phyloP scores from a whole-genome alignment of 129 eudicot genomes.

The Tagetes erecta region DNA sequence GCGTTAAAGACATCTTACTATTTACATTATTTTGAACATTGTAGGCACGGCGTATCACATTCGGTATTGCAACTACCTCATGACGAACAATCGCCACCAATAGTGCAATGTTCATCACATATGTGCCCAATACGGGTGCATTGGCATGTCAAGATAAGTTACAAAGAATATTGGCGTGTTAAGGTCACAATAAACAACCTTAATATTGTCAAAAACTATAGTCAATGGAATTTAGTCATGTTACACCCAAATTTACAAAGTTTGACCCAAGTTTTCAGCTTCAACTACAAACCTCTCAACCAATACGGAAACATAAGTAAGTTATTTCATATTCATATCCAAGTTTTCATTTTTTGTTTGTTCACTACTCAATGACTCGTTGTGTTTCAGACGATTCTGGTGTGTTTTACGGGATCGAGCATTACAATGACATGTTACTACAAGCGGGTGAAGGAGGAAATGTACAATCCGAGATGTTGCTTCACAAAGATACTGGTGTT shows the following conservation, averaged over 20 bases:
- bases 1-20: too few relatives aligned
- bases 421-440: constrained; percentile 80
- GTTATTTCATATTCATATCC: constrained; percentile 12
- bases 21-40: background rate
- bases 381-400: constrained; percentile 66
- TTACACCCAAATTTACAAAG: constrained; percentile 68
- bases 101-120: constrained; percentile 57
- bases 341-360: background rate
- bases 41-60: constrained; percentile 48
- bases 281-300: constrained; percentile 73
- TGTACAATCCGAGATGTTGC: constrained; percentile 72
- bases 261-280: constrained; percentile 67
- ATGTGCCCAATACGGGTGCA: constrained; percentile 79
- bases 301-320: constrained; percentile 53
- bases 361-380: background rate
- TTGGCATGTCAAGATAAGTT: constrained; percentile 82
- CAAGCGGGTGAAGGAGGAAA: constrained; percentile 60
- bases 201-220: constrained; percentile 50
- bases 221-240: constrained; percentile 64
- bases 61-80: constrained; percentile 44
- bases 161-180: constrained; percentile 78
- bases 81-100: constrained; percentile 39
- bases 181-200: constrained; percentile 66
- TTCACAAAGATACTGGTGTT: constrained; percentile 50
- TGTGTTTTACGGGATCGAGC: constrained; percentile 68